Percentiles rank a stretch among this genome's conserved stretches.
Conservation (phyloP, 768 basidiomycete species). For the Floccularia luteovirens region DNA sequence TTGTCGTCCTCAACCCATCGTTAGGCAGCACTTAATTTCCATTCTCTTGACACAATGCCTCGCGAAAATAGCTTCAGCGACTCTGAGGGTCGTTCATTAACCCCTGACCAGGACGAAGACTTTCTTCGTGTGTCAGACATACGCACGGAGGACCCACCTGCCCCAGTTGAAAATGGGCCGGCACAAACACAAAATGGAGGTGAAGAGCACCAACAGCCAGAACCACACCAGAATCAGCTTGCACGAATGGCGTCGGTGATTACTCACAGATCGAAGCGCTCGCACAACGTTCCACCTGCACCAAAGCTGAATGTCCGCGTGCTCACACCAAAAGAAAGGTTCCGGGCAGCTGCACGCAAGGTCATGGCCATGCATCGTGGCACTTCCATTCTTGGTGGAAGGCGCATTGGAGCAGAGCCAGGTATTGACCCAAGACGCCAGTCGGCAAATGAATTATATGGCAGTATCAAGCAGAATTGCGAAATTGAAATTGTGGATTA, state of each 20-base stretch:
- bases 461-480: slow-evolving; percentile 53
- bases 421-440: slow-evolving; percentile 62
- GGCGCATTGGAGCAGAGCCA: slow-evolving; percentile 57
- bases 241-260: no score
- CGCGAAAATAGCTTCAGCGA: slow-evolving; percentile 64
- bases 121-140: slow-evolving; percentile 6
- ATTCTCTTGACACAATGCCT: slow-evolving; percentile 48
- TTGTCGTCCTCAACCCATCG: no score
- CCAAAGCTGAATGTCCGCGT: slow-evolving; percentile 9
- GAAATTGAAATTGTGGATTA: slow-evolving; percentile 65
- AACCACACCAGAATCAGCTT: no score
- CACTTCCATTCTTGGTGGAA: slow-evolving; percentile 27
- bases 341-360: slow-evolving; percentile 49
- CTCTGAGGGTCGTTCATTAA: slow-evolving; percentile 57
- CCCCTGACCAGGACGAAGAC: slow-evolving; percentile 53
- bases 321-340: slow-evolving; percentile 39
- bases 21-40: no score
- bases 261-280: not conserved
- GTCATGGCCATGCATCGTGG: slow-evolving; percentile 58
- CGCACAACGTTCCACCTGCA: not conserved
- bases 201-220: not conserved
- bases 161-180: not conserved
- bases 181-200: not conserved
- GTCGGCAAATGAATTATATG: slow-evolving; percentile 46
- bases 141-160: slow-evolving; percentile 1